These are phyloP conservation scores for Colletotrichum agaves DNA, from an alignment of 2,329 filamentous ascomycete genomes.

Conservation along the genomic window DNA sequence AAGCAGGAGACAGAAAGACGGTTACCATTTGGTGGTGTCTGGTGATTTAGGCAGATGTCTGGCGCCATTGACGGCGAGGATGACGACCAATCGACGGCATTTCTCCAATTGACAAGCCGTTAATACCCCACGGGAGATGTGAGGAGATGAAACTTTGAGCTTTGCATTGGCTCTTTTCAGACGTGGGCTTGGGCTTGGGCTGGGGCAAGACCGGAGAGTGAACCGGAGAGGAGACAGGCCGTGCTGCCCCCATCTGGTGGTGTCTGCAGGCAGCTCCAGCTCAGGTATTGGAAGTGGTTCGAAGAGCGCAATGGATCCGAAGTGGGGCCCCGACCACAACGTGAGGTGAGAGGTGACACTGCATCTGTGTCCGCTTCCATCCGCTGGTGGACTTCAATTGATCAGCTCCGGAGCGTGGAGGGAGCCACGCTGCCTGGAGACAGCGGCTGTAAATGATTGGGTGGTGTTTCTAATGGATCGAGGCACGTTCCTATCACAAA, in stretches of 20 bases:
- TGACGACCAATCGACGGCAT: slow-evolving; percentile 9
- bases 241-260: slow-evolving; percentile 4
- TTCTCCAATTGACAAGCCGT: slow-evolving; percentile 2
- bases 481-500: not conserved
- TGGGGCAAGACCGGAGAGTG: slow-evolving; percentile 9
- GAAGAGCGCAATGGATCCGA: slow-evolving; percentile 24
- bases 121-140: slow-evolving; percentile 23
- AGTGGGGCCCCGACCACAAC: slow-evolving; percentile 20
- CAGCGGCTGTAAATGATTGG: slow-evolving; percentile 22
- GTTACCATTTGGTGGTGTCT: not conserved
- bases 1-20: slow-evolving; percentile 16
- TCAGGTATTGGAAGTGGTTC: slow-evolving; percentile 5
- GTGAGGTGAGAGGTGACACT: slow-evolving; percentile 20
- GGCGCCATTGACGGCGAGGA: slow-evolving; percentile 5
- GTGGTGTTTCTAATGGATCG: not conserved
- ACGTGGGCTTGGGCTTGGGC: slow-evolving; percentile 30
- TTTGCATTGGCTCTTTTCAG: slow-evolving; percentile 27
- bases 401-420: not conserved
- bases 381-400: too few species aligned
- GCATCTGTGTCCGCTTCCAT: not conserved
- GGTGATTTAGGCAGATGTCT: slow-evolving; percentile 4
- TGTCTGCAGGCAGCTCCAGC: not conserved
- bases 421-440: slow-evolving; percentile 10
- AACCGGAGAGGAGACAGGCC: not conserved
- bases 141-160: slow-evolving; percentile 13